These are phyloP conservation scores for Podaxis carcinomalis DNA, from an alignment of 768 basidiomycete genomes.

Conservation along the genomic window DNA sequence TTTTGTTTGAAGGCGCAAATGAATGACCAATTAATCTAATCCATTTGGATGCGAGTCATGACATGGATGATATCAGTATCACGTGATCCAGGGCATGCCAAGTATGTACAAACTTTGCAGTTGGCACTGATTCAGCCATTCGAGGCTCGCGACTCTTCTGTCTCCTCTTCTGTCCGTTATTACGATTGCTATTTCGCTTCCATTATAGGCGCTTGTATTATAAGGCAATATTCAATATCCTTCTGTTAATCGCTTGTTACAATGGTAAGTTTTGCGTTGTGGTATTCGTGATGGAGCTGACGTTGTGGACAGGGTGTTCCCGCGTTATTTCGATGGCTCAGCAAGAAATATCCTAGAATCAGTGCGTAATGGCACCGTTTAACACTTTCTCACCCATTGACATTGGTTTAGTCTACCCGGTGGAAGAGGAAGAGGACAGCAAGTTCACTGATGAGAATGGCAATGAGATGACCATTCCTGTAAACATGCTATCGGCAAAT, in stretches of 20 bases:
- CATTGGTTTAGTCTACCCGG: conserved; percentile 54
- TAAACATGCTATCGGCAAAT: conserved; percentile 78
- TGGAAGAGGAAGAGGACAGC: conserved; percentile 80
- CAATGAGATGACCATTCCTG: conserved; percentile 61
- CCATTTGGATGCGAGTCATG: background rate
- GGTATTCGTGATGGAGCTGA: background rate
- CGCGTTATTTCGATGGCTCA: conserved; percentile 96
- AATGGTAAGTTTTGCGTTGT: conserved; percentile 3
- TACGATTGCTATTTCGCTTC: background rate
- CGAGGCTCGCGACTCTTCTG: background rate
- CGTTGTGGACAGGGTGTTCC: conserved; percentile 76
- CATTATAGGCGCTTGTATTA: background rate
- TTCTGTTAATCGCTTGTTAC: background rate
- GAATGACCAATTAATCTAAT: background rate
- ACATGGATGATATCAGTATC: background rate
- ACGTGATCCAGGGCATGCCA: conserved; percentile 2
- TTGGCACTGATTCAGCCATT: conserved; percentile 3
- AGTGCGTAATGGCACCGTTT: conserved; percentile 41
- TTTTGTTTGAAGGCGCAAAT: too few species aligned
- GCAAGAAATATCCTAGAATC: conserved; percentile 98
- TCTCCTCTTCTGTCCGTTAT: background rate
- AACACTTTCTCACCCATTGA: background rate
- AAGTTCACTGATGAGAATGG: conserved; percentile 67
- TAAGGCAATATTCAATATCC: background rate
- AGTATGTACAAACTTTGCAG: conserved; percentile 4